A percentile compares a stretch with the other conserved stretches of the same genome.
phyloP scores from a whole-genome alignment of 129 eudicot species.

The Silybum marianum region DNA sequence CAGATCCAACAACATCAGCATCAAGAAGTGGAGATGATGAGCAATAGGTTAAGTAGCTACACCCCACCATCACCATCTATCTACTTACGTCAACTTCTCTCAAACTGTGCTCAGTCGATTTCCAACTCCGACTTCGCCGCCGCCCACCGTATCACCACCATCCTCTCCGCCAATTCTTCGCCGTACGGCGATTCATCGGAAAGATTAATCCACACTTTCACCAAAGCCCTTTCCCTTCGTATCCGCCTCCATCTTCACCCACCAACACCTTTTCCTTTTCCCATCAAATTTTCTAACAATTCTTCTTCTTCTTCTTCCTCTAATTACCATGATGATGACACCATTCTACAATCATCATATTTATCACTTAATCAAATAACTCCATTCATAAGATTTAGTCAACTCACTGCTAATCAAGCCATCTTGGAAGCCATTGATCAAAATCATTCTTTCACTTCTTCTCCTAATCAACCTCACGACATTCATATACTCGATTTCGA shows the following conservation, averaged over 20 bases:
- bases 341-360: slow-evolving; percentile 57
- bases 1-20: slow-evolving; percentile 27
- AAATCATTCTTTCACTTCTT: neutral
- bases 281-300: neutral
- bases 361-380: slow-evolving; percentile 72
- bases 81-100: slow-evolving; percentile 68
- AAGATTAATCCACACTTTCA: slow-evolving; percentile 57
- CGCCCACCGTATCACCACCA: slow-evolving; percentile 67
- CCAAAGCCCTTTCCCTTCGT: slow-evolving; percentile 60
- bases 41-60: slow-evolving; percentile 17
- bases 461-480: slow-evolving; percentile 13
- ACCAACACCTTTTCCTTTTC: neutral
- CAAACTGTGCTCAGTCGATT: slow-evolving; percentile 74
- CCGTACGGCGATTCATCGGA: slow-evolving; percentile 81
- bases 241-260: slow-evolving; percentile 30
- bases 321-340: neutral
- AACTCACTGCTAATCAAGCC: slow-evolving; percentile 95
- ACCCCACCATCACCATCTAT: slow-evolving; percentile 48
- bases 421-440: slow-evolving; percentile 67
- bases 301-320: neutral
- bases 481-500: slow-evolving; percentile 85
- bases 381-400: slow-evolving; percentile 77
- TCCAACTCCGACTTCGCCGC: slow-evolving; percentile 66
- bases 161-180: slow-evolving; percentile 53
- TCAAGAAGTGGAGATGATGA: slow-evolving; percentile 13